Percentiles rank a stretch among this genome's conserved stretches.
Conservation (phyloP, 306 rosid species). For the Echinosophora koreensis region DNA sequence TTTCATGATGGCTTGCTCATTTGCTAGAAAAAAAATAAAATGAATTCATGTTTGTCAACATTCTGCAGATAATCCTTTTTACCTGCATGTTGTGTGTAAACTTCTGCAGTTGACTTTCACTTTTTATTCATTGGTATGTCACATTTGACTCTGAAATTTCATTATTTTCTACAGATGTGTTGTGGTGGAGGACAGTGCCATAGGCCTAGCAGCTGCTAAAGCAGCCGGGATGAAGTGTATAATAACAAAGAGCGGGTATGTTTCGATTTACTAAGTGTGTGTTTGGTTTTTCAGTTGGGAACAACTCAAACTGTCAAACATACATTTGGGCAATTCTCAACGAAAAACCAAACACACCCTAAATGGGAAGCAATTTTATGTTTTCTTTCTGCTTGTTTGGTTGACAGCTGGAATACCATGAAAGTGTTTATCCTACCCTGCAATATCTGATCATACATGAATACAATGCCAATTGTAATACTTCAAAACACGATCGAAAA, state of each 20-base stretch:
- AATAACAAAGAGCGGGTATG: slow-evolving; percentile 93
- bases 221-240: slow-evolving; percentile 94
- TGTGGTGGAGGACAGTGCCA: slow-evolving; percentile 95
- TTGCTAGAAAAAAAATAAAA: slow-evolving; percentile 1
- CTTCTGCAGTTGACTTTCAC: neutral
- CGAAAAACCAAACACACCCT: too few species aligned
- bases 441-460: slow-evolving; percentile 22
- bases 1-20: slow-evolving; percentile 18
- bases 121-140: slow-evolving; percentile 32
- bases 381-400: slow-evolving; percentile 23
- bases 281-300: too few species aligned
- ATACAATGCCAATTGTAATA: neutral
- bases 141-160: slow-evolving; percentile 35
- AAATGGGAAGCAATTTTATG: neutral
- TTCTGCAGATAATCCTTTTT: slow-evolving; percentile 36
- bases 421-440: slow-evolving; percentile 32
- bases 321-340: too few species aligned
- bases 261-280: neutral
- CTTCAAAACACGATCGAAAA: neutral
- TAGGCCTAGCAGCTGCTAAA: slow-evolving; percentile 98
- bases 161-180: slow-evolving; percentile 73
- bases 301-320: too few species aligned
- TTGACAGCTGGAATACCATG: slow-evolving; percentile 23
- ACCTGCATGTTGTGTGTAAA: slow-evolving; percentile 1
- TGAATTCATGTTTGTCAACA: neutral